phyloP scores from a whole-genome alignment of 2,329 filamentous ascomycete genomes.

The Penicillium verrucosum region DNA sequence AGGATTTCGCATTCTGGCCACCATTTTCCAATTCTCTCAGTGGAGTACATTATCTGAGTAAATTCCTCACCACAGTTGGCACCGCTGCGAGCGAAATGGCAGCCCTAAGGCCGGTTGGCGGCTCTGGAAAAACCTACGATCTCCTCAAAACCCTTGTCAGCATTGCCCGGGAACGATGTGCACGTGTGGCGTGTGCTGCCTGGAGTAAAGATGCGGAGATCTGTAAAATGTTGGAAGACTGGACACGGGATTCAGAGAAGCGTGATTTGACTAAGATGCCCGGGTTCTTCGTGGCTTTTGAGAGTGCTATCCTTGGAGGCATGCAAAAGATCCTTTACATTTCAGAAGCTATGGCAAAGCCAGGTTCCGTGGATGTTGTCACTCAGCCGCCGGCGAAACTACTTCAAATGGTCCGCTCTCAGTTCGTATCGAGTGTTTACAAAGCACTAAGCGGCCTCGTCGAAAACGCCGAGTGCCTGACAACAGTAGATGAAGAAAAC shows the following conservation, averaged over 20 bases:
- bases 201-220: conserved; percentile 95
- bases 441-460: conserved; percentile 94
- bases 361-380: conserved; percentile 72
- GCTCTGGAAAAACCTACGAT: conserved; percentile 59
- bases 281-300: conserved; percentile 77
- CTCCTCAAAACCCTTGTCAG: conserved; percentile 72
- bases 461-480: conserved; percentile 83
- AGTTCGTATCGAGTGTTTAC: conserved; percentile 92
- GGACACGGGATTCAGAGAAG: conserved; percentile 77
- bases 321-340: conserved; percentile 97
- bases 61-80: conserved; percentile 78
- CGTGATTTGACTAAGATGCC: conserved; percentile 92
- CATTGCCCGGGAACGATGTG: conserved; percentile 75
- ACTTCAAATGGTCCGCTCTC: conserved; percentile 82
- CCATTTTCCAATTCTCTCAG: conserved; percentile 88
- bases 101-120: conserved; percentile 64
- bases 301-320: conserved; percentile 73
- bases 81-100: conserved; percentile 84
- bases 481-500: conserved; percentile 57
- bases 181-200: conserved; percentile 78
- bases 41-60: conserved; percentile 84
- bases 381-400: conserved; percentile 81
- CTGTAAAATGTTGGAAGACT: conserved; percentile 89
- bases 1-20: conserved; percentile 94
- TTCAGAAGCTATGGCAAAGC: conserved; percentile 74